Base-by-base conservation (phyloP, 2,329 filamentous ascomycete species). In the Talaromyces sp. region DNA sequence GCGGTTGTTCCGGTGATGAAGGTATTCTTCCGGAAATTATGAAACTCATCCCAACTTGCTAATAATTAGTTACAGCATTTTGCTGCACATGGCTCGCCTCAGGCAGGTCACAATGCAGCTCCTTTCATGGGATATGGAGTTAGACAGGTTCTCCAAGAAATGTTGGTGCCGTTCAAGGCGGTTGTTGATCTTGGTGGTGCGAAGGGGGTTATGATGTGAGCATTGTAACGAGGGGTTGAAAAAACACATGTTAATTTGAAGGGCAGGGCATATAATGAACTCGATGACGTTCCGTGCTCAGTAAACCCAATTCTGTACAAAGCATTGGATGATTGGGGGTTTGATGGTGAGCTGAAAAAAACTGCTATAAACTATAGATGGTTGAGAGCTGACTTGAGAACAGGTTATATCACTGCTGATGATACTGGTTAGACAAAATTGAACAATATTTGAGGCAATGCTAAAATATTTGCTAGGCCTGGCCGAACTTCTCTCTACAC, bases 1-100 rank as follows among this genome's bases (percentile, higher is more conserved):
- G 78, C 78, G 5, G 75, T 80, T 7, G 76, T 72, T 18, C 78
- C 78, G 0, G 75, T 80, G 1, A 72, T 81, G 68, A 80, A 81
- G 68, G 73, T 74, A 8, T 18, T 44, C 14, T 18, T 44, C n/a
- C 36, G n/a, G 16, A 40, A 16, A 5, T 5, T n/a, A 1, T 33
- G 31, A 33, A 33, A 33, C 10, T 16, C 5, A 12, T 36, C 16
- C 18, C n/a, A 47, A 23, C 14, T 47, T 23, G 8, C 23, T 18
- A 47, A 27, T 27, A 14, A 2, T 47, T 27, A 6, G 16, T 6
- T 50, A 42, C 60, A 73, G 71, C 78, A 81, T 65, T 80, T 81
- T 64, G 78, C 78, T 0, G 78, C 78, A 0, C 77, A 80, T 64
- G 78, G 78, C 0, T 71, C 76, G 28, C 76, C 76, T 0, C 77